Conservation (phyloP, 2,329 filamentous ascomycete species). For the Sarocladiaceae sp. region DNA sequence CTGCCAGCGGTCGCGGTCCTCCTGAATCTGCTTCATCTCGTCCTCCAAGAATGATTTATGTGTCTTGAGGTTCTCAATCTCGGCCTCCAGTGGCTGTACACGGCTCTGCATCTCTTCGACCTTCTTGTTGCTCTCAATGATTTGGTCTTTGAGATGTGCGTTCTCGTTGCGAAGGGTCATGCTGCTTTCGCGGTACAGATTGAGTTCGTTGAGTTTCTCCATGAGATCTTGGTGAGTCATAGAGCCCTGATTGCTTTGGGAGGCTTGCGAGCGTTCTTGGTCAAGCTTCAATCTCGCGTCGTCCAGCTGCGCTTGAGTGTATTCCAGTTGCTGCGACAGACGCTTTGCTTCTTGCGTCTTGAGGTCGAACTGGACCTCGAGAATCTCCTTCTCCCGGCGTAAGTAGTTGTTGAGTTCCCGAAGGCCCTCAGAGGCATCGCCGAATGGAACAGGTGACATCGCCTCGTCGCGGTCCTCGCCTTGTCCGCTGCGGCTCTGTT, state of each 20-base stretch:
- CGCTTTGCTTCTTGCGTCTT: slow-evolving; percentile 83
- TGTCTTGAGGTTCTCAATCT: slow-evolving; percentile 75
- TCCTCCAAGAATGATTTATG: slow-evolving; percentile 76
- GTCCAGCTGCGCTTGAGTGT: slow-evolving; percentile 80
- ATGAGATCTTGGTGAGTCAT: slow-evolving; percentile 84
- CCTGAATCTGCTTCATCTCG: slow-evolving; percentile 80
- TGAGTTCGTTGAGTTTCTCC: slow-evolving; percentile 92
- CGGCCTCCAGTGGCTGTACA: slow-evolving; percentile 76
- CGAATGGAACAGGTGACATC: slow-evolving; percentile 43
- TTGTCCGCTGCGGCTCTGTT: slow-evolving; percentile 60
- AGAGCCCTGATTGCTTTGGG: slow-evolving; percentile 65
- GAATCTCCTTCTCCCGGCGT: slow-evolving; percentile 92
- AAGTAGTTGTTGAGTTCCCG: slow-evolving; percentile 89
- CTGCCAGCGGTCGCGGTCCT: slow-evolving; percentile 91
- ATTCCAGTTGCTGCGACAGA: slow-evolving; percentile 82
- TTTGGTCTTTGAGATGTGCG: slow-evolving; percentile 67
- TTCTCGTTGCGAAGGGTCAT: slow-evolving; percentile 84
- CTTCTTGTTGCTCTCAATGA: slow-evolving; percentile 67
- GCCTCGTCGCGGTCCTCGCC: slow-evolving; percentile 46
- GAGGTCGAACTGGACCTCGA: slow-evolving; percentile 92
- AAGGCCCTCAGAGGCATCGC: slow-evolving; percentile 64
- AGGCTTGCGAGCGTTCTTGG: slow-evolving; percentile 73
- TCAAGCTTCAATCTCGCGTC: slow-evolving; percentile 83
- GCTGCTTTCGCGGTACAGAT: slow-evolving; percentile 91
- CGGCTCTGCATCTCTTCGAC: slow-evolving; percentile 68